Evolutionary conservation across 495 filamentous ascomycete species (phyloP), one percentile per base, ranked within the genome.

Genomic region (Lasiosphaeria hispida): DNA sequence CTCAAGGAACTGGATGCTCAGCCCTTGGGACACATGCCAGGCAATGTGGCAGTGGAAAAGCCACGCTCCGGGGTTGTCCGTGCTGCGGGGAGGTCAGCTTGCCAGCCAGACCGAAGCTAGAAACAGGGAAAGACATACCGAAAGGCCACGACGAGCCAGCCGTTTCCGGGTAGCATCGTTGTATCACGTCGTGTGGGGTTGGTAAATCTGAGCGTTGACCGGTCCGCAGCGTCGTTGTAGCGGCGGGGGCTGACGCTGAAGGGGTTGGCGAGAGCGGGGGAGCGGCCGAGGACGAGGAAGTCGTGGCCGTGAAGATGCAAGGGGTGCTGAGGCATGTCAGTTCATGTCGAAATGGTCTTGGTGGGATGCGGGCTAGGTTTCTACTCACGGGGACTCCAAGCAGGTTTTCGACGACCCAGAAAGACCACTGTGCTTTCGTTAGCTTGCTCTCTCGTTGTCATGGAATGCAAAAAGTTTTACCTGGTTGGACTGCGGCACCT

Each of bases 31-130:
- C 3, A 71, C 68, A 59, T 78, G 39, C 70, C 73, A 77, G 15
- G 72, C 75, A 50, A 79, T 75, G 62, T 83, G 78, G 61, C 76
- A 80, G 65, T 80, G 76, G 64, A 80, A 69, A 10, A 81, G 60
- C 76, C 79, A 81, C 14, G 68, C 72, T 2, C 76, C 76, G 5
- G 77, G 80, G 56, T 82, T 82, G 56, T 82, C 77, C 71, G 49
- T 76, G 62, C 59, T 30, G 23, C 23, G 23, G 2, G 23, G 23
- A 30, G 23, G 23, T 30, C 23, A 30, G 23, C 23, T 30, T 30
- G 23, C 2, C 23, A 2, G 23, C 23, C 23, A 30, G 23, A 30
- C 23, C 23, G 5, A 30, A 30, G 23, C 2, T 2, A 30, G 23
- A 30, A 30, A 30, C 23, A 30, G 23, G 23, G 23, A 30, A 30